A percentile compares a stretch with the other conserved stretches of the same genome.
Conservation (phyloP, 2,329 filamentous ascomycete genomes). For the Beauveria scarabaeidicola region DNA sequence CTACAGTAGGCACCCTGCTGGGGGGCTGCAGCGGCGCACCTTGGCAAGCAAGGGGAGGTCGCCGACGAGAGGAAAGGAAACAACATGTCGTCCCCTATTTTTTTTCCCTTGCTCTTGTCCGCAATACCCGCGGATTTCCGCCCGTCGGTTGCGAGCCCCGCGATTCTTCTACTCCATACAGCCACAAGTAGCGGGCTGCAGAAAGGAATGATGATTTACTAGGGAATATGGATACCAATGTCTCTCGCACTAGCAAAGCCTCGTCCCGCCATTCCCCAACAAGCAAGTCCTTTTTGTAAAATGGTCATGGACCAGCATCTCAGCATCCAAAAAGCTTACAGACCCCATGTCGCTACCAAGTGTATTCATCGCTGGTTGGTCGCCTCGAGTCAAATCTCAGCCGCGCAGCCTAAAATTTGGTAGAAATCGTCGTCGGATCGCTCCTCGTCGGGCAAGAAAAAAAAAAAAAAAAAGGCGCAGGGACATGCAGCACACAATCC, state of each 20-base stretch:
- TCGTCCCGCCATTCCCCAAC: background rate
- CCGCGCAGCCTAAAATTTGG: conserved; percentile 2
- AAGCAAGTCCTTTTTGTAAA: background rate
- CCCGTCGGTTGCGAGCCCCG: background rate
- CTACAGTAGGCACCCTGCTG: background rate
- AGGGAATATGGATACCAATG: too few species aligned
- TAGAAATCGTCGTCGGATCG: background rate
- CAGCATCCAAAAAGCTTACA: background rate
- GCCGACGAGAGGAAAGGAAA: too few species aligned
- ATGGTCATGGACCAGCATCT: background rate
- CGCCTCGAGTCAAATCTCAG: conserved; percentile 2
- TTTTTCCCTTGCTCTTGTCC: background rate
- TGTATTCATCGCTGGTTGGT: background rate
- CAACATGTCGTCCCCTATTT: too few species aligned
- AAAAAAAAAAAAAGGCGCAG: background rate
- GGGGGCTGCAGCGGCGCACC: background rate
- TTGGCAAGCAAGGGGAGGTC: too few species aligned
- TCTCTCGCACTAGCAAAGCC: too few species aligned
- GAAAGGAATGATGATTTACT: background rate
- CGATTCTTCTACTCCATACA: background rate
- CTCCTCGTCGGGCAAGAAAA: background rate
- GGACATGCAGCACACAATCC: background rate
- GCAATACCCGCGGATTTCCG: background rate
- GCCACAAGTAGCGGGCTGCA: background rate
- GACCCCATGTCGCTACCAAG: background rate